These are phyloP conservation scores for Raphanus hybrid DNA, from an alignment of 441 rosid genomes.

Conservation along the genomic window DNA sequence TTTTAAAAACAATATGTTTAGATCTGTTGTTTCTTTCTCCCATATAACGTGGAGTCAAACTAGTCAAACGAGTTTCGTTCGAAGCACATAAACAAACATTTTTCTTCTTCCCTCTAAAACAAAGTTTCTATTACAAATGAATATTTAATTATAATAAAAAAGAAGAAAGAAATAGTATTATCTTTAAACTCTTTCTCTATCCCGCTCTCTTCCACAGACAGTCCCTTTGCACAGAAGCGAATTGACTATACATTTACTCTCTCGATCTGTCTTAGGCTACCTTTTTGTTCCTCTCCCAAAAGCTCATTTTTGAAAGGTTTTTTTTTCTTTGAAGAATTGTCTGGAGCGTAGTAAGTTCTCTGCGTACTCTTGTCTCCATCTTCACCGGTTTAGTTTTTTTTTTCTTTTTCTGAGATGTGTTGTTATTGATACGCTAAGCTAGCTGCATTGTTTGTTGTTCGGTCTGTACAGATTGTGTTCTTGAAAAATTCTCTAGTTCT, in stretches of 20 bases:
- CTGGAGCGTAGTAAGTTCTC: background rate
- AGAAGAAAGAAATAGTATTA: background rate
- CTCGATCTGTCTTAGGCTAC: background rate
- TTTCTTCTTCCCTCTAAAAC: background rate
- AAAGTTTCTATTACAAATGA: background rate
- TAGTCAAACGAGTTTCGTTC: background rate
- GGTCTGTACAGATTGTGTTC: background rate
- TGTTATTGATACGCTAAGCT: background rate
- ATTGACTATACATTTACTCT: slow-evolving; percentile 7
- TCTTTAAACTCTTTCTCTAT: slow-evolving; percentile 7
- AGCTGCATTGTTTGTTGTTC: background rate
- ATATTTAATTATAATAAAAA: background rate
- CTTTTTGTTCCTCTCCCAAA: background rate
- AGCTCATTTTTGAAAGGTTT: background rate
- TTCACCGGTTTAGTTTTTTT: background rate
- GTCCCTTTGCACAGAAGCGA: slow-evolving; percentile 8
- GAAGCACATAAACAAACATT: slow-evolving; percentile 2
- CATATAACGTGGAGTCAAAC: background rate
- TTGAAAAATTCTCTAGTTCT: background rate
- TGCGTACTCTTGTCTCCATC: background rate
- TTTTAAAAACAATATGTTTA: background rate
- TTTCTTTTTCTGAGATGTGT: background rate
- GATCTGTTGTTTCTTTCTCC: background rate
- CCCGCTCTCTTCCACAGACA: slow-evolving; percentile 10
- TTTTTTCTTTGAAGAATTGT: background rate